A percentile compares a stretch with the other conserved stretches of the same genome.
Evolutionary conservation across 805 yeast species (phyloP).

Genomic region (Sporopachydermia lactativora): DNA sequence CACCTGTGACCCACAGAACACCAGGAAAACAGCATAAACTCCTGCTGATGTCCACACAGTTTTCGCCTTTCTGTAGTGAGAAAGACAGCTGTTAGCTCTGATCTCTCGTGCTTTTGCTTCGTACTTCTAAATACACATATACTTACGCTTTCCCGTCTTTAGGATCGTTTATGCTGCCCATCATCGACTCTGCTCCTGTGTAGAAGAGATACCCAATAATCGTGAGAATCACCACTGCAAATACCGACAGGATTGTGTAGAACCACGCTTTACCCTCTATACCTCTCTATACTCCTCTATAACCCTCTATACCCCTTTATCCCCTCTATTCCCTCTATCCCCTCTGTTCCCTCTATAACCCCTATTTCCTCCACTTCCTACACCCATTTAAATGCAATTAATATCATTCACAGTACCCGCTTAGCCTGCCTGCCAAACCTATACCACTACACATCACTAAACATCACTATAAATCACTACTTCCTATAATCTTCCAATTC

Average conservation of each 20-base stretch:
- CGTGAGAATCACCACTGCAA: constrained; percentile 78
- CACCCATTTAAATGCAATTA: too few species aligned
- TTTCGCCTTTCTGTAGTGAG: constrained; percentile 49
- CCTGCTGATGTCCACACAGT: constrained; percentile 84
- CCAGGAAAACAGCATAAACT: constrained; percentile 65
- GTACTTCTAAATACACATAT: too few species aligned
- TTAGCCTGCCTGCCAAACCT: too few species aligned
- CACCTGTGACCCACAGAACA: constrained; percentile 85
- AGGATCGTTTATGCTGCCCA: constrained; percentile 86
- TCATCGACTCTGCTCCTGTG: constrained; percentile 74
- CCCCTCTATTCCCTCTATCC: too few species aligned
- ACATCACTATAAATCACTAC: too few species aligned
- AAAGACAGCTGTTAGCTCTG: constrained; percentile 1
- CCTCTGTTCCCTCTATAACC: too few species aligned
- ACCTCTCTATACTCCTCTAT: too few species aligned
- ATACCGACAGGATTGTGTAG: constrained; percentile 85
- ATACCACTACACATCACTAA: too few species aligned
- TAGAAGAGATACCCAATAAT: constrained; percentile 76
- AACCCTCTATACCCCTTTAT: too few species aligned
- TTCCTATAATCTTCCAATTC: too few species aligned
- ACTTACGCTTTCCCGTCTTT: constrained; percentile 74
- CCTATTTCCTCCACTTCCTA: too few species aligned
- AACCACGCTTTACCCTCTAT: constrained; percentile 92
- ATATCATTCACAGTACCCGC: too few species aligned
- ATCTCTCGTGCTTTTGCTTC: neutral